Evolutionary conservation across 345 rosid genomes (phyloP).

Genomic region (Citrus sinensis): DVS_A1.0 CM039162.1:9388501-9389000

Average conservation of each 20-base stretch:
- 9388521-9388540: background rate
- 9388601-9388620: background rate
- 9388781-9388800: constrained; percentile 92
- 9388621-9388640: background rate
- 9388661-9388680: constrained; percentile 76
- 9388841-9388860: background rate
- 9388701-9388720: constrained; percentile 86
- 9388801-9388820: constrained; percentile 75
- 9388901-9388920: background rate
- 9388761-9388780: constrained; percentile 70
- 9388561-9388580: background rate
- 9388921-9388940: background rate
- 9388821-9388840: constrained; percentile 75
- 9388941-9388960: background rate
- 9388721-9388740: constrained; percentile 82
- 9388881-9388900: background rate
- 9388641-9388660: constrained; percentile 10
- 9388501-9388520: background rate
- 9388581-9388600: background rate
- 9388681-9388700: constrained; percentile 78
- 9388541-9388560: background rate
- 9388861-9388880: background rate
- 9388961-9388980: constrained; percentile 9
- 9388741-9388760: constrained; percentile 78
- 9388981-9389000: constrained; percentile 78